These are phyloP conservation scores for Cyberlindnera lachancei DNA, from an alignment of 805 yeast genomes.

Conservation along the genomic window DNA sequence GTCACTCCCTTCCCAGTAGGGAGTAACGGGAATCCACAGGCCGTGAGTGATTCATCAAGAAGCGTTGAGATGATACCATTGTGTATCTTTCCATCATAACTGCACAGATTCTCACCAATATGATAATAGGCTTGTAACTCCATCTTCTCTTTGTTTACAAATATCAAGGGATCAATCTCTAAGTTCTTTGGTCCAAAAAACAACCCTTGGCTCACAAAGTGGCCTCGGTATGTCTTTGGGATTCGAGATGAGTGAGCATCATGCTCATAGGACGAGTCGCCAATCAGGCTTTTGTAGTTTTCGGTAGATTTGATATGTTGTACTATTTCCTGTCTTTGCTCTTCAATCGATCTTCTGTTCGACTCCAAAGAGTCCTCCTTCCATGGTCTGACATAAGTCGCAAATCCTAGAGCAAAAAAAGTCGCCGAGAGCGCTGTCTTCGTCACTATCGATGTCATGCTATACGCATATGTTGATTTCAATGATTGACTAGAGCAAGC, in stretches of 20 bases:
- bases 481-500: no score
- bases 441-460: conserved; percentile 11
- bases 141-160: conserved; percentile 41
- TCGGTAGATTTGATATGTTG: conserved; percentile 21
- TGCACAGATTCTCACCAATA: conserved; percentile 57
- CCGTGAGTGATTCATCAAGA: conserved; percentile 77
- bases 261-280: conserved; percentile 20
- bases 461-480: no score
- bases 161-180: conserved; percentile 71
- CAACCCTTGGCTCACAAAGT: conserved; percentile 68
- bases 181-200: conserved; percentile 60
- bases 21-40: conserved; percentile 74
- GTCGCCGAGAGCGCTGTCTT: conserved; percentile 13
- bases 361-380: conserved; percentile 11
- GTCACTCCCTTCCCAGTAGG: conserved; percentile 88
- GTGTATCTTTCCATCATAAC: conserved; percentile 69
- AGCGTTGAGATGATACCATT: conserved; percentile 75
- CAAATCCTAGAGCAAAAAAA: conserved; percentile 20
- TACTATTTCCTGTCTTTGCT: conserved; percentile 22
- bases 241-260: conserved; percentile 35
- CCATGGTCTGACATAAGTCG: conserved; percentile 21
- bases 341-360: conserved; percentile 12
- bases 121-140: conserved; percentile 62
- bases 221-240: conserved; percentile 50
- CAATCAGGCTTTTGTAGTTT: conserved; percentile 20